These are phyloP conservation scores for Paramicrosporidium saccamoebae DNA, from an alignment of 371 early-diverging fungal species.

Conservation along the genomic window DNA sequence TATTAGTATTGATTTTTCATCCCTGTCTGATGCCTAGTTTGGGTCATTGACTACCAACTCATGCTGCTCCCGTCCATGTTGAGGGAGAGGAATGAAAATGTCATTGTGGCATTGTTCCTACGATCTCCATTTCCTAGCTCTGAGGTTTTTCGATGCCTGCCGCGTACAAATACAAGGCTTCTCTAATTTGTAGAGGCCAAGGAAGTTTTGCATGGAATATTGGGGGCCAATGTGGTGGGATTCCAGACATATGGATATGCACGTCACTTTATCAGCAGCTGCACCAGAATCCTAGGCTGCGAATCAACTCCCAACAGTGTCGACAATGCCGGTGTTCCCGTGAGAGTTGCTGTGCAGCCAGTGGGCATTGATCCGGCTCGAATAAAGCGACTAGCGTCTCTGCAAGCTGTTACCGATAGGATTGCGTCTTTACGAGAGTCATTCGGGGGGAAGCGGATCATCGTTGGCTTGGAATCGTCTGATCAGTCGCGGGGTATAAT, in stretches of 20 bases:
- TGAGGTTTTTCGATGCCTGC: slow-evolving; percentile 57
- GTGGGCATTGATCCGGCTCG: slow-evolving; percentile 42
- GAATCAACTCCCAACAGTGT: slow-evolving; percentile 48
- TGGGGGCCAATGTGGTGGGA: slow-evolving; percentile 47
- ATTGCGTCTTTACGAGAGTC: slow-evolving; percentile 18
- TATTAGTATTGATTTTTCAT: slow-evolving; percentile 13
- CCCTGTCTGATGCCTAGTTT: slow-evolving; percentile 12
- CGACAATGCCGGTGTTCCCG: slow-evolving; percentile 33
- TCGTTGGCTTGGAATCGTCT: slow-evolving; percentile 72
- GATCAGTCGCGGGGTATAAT: slow-evolving; percentile 79
- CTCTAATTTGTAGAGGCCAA: slow-evolving; percentile 13
- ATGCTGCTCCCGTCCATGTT: slow-evolving; percentile 70
- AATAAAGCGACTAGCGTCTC: slow-evolving; percentile 11
- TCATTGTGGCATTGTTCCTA: slow-evolving; percentile 72
- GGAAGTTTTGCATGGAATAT: slow-evolving; percentile 45
- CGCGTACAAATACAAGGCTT: slow-evolving; percentile 15
- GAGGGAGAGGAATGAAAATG: slow-evolving; percentile 24
- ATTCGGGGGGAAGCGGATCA: slow-evolving; percentile 44
- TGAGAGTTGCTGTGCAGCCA: slow-evolving; percentile 61
- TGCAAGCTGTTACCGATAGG: slow-evolving; percentile 5
- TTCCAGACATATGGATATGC: slow-evolving; percentile 76
- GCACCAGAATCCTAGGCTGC: slow-evolving; percentile 39
- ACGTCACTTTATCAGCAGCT: slow-evolving; percentile 58
- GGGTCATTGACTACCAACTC: slow-evolving; percentile 94
- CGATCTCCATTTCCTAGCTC: slow-evolving; percentile 85